Evolutionary conservation across 257 asterid species (phyloP), one percentile per base, ranked within the genome.

Genomic region (Euphrasia confusa): DNA sequence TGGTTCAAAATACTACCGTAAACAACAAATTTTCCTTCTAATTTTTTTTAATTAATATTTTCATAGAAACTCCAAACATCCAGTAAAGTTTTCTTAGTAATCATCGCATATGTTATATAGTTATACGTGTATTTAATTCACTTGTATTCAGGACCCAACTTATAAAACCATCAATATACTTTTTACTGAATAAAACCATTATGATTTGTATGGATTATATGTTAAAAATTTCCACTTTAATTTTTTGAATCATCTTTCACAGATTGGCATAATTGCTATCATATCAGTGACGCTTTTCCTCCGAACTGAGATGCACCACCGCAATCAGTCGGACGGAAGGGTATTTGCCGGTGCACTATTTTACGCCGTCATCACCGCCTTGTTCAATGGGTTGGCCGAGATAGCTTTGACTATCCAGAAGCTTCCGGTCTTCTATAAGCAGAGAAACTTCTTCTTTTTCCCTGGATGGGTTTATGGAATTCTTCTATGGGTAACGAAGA

Each of bases 341-440:
- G 55, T 71, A 37, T 83, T 58, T 49, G 24, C 52, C 0, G 84
- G 84, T 9, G 70, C 84, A 35, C 74, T 83, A 12, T 80, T 77
- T 52, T 75, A 5, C 39, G 2, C 68, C 4, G 44, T 69, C 56
- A 70, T 75, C 12, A 50, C 14, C 2, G 52, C 64, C 59, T 63
- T 73, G 39, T 82, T 82, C 56, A 79, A 73, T n/a, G 81, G 81
- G 18, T 58, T 75, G 76, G 59, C 78, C 0, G 85, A 82, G 66
- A 60, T 82, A 5, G 67, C 79, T n/a, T 4, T 73, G 71, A 71
- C 69, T 5, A 74, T 82, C 11, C 67, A 64, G 37, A 75, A 80
- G 71, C 85, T 82, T 65, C 81, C 88, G 0, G 74, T 82, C 44
- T 82, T 82, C 58, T 82, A 58, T 47, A 79, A 82, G 71, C 88